These are phyloP conservation scores for Fonsecaea multimorphosa DNA, from an alignment of 2,329 filamentous ascomycete genomes.

Conservation along the genomic window DNA sequence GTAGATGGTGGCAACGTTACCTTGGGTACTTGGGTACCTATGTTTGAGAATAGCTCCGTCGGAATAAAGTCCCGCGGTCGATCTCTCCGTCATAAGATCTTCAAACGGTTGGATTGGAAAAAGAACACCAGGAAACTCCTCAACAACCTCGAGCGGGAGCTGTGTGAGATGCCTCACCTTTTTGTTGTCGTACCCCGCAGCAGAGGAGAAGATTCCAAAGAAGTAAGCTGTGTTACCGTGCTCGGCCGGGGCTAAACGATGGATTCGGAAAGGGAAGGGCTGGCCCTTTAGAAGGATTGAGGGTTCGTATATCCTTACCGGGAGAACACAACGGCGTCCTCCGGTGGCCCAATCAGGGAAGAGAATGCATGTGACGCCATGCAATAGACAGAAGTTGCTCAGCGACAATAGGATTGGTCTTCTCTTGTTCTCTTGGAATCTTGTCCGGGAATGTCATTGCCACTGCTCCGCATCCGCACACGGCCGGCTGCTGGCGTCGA, in stretches of 20 bases:
- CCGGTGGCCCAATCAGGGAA: constrained; percentile 10
- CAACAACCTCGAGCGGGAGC: not conserved
- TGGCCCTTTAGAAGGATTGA: constrained; percentile 4
- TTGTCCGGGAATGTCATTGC: no score
- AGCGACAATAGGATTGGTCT: constrained; percentile 8
- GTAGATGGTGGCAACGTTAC: not conserved
- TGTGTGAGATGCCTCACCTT: not conserved
- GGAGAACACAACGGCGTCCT: not conserved
- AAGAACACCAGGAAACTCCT: not conserved
- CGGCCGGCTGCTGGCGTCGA: no score
- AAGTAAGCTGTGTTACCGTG: constrained; percentile 10
- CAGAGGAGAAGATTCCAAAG: not conserved
- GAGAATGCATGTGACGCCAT: constrained; percentile 13
- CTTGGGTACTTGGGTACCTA: no score
- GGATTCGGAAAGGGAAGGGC: constrained; percentile 12
- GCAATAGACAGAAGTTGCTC: constrained; percentile 8
- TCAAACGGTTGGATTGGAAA: not conserved
- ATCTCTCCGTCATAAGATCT: not conserved
- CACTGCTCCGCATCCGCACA: no score
- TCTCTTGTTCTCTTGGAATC: not conserved
- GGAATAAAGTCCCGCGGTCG: constrained; percentile 2
- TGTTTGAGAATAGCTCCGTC: constrained; percentile 5
- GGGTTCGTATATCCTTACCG: not conserved
- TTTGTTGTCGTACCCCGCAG: constrained; percentile 9
- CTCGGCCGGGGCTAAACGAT: not conserved